Base-by-base conservation (phyloP, 441 rosid genomes). In the Pelargonium australe region DNA sequence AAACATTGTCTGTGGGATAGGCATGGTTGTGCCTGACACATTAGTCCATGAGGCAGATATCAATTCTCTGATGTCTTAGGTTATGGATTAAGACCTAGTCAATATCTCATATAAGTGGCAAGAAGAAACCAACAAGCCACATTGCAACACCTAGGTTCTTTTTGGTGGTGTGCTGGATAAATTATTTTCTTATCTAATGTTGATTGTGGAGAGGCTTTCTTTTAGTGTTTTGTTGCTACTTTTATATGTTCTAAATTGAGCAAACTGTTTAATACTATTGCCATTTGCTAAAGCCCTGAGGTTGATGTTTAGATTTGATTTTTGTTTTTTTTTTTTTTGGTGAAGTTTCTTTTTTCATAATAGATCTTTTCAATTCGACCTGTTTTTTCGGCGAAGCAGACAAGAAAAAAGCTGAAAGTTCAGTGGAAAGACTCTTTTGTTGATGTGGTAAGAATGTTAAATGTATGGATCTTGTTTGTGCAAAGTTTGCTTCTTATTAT, bases 281-380 rank as follows among this genome's bases (percentile, higher is more conserved):
- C 40, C 65, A 25, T 65, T 69, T 79, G 77, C 64, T 73, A 73
- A 69, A 60, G 70, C 62, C 53, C 74, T 73, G 66, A 78, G 79
- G 68, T 75, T 49, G 49, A 43, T 68, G 66, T 64, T 45, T 55
- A 55, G 65, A 71, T 43, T 67, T 71, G 55, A 57, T 70, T 62
- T 5, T 63, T 28, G 77, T 80, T 73, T 81, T 76, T 81, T 25
- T 20, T 41, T 44, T 77, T 74, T 75, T 47, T 83, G 83, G 82
- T 79, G 83, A 82, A 79, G 73, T 77, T 81, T 75, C 72, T 77
- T 73, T 74, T 73, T 79, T 63, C 72, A 76, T 77, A 81, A 73
- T 89, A 87, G 88, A 84, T 86, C 81, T 83, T 84, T 79, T 78
- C 84, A 81, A 79, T 80, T 80, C 89, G 8, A 79, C 92, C 79